Percentiles rank a stretch among this genome's conserved stretches.
Evolutionary conservation across 2,329 filamentous ascomycete species (phyloP).

Genomic region (Scedosporium aurantiacum): DNA sequence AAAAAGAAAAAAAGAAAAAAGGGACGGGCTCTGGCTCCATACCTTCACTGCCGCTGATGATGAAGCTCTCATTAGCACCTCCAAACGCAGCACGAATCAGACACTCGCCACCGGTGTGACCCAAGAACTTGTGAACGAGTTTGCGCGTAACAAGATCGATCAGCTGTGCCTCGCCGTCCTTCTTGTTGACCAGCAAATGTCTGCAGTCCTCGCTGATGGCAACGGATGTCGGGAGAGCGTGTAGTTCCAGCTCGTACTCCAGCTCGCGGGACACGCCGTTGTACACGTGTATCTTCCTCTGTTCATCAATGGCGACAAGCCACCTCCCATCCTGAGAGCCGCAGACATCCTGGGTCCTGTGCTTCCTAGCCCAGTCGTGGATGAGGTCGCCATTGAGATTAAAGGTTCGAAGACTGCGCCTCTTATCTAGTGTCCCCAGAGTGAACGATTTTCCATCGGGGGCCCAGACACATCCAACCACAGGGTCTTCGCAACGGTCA

Average conservation of each 20-base stretch:
- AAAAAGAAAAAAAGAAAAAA: not conserved
- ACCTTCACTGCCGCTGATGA: conserved; percentile 75
- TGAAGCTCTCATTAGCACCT: conserved; percentile 83
- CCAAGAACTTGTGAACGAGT: conserved; percentile 62
- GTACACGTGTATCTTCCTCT: conserved; percentile 66
- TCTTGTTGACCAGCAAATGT: conserved; percentile 71
- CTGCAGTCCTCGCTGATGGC: conserved; percentile 72
- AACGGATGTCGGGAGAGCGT: conserved; percentile 64
- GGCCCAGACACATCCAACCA: conserved; percentile 85
- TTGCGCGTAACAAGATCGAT: conserved; percentile 65
- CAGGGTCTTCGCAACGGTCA: conserved; percentile 66
- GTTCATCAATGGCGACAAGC: conserved; percentile 66
- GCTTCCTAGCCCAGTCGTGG: conserved; percentile 56
- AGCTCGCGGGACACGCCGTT: conserved; percentile 65
- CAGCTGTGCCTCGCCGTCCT: conserved; percentile 64
- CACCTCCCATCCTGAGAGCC: conserved; percentile 70
- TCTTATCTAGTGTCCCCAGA: conserved; percentile 63
- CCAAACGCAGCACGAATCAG: conserved; percentile 79
- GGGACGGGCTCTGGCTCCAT: not conserved
- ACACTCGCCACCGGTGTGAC: conserved; percentile 62
- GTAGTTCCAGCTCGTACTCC: conserved; percentile 52
- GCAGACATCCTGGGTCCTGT: conserved; percentile 76
- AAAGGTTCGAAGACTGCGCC: conserved; percentile 60
- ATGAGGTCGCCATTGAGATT: conserved; percentile 50
- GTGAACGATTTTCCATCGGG: conserved; percentile 68